Conservation (phyloP, 805 yeast genomes). For the Yarrowia divulgata region DNA sequence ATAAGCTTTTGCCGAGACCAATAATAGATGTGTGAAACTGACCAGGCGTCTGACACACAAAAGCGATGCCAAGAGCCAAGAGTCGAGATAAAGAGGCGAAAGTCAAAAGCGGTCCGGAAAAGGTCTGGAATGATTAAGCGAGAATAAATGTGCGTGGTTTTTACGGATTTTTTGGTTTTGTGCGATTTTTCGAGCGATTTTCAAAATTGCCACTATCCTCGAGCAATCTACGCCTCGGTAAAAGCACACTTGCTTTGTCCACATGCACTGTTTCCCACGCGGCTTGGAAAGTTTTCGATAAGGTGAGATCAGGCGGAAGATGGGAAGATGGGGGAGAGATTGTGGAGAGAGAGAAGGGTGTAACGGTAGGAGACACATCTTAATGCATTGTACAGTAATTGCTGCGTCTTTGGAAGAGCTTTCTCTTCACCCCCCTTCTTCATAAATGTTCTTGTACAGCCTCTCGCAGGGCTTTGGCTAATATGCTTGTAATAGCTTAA, state of each 20-base stretch:
- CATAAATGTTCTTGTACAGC: background rate
- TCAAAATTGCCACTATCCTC: no score
- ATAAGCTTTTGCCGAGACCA: constrained; percentile 27
- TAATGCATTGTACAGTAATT: no score
- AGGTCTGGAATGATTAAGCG: background rate
- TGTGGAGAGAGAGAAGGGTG: background rate
- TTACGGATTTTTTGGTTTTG: no score
- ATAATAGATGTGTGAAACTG: background rate
- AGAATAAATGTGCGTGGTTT: no score
- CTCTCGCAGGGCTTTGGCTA: background rate
- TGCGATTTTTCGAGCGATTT: no score
- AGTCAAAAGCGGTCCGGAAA: background rate
- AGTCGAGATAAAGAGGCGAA: constrained; percentile 6
- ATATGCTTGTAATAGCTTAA: constrained; percentile 23
- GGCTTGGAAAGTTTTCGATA: constrained; percentile 30
- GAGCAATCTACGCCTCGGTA: no score
- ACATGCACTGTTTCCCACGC: constrained; percentile 4
- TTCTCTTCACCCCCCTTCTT: background rate
- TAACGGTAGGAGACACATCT: no score
- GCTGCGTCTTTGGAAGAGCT: no score
- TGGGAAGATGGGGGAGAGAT: background rate
- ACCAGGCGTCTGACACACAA: background rate
- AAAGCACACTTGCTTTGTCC: background rate
- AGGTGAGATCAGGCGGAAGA: constrained; percentile 9
- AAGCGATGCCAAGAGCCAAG: constrained; percentile 22